Evolutionary conservation across 2,329 filamentous ascomycete species (phyloP).

Genomic region (Arthrobotrys sinensis): DNA sequence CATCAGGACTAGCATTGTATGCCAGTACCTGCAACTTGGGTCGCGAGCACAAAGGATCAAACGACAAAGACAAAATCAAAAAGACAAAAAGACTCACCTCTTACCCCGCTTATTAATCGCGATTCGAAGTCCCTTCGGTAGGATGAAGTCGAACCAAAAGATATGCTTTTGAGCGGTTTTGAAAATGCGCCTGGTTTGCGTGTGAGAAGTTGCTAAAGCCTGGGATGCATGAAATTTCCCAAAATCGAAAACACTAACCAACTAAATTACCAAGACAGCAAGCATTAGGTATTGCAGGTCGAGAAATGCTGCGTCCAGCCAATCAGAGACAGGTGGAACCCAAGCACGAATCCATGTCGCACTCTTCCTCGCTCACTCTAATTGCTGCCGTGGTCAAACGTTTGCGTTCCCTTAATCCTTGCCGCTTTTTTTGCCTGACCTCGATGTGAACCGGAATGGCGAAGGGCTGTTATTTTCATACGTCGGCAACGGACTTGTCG

Average conservation of each 20-base stretch:
- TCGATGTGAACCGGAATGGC: slow-evolving; percentile 2
- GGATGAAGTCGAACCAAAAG: not conserved
- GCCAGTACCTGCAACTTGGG: no score
- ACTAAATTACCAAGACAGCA: slow-evolving; percentile 27
- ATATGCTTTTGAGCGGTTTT: not conserved
- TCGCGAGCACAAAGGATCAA: not conserved
- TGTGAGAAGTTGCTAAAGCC: not conserved
- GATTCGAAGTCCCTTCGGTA: not conserved
- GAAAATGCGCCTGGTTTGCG: not conserved
- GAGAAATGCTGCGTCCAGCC: slow-evolving; percentile 30
- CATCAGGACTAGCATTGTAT: no score
- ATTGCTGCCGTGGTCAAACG: slow-evolving; percentile 54
- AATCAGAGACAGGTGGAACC: slow-evolving; percentile 46
- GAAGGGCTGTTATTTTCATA: not conserved
- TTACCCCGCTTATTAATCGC: not conserved
- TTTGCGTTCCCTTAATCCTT: slow-evolving; percentile 50
- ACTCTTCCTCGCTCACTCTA: slow-evolving; percentile 16
- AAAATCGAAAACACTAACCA: slow-evolving; percentile 13
- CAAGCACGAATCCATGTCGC: slow-evolving; percentile 46
- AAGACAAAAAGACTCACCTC: slow-evolving; percentile 1
- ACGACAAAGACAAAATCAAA: not conserved
- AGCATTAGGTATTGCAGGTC: slow-evolving; percentile 23
- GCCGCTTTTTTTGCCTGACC: slow-evolving; percentile 20
- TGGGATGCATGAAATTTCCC: slow-evolving; percentile 3
- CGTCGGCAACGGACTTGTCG: not conserved